These are phyloP conservation scores for Trebouxia sp. DNA, from an alignment of 139 green algal genomes.

Conservation along the genomic window DNA sequence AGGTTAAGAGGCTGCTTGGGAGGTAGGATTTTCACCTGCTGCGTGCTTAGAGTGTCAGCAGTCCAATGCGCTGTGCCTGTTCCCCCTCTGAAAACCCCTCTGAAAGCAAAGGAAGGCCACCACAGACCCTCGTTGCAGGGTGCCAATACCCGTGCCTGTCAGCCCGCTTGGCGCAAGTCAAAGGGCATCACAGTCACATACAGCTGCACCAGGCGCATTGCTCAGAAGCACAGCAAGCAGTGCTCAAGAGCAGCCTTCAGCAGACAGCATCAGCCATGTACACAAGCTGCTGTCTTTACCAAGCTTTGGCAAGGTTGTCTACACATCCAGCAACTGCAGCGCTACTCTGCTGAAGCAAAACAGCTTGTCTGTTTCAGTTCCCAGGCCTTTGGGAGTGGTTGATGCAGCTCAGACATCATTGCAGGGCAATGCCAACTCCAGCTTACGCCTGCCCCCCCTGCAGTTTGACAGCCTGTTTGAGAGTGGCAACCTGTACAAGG, in stretches of 20 bases:
- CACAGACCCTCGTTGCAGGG: no score
- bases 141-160: not conserved
- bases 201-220: no score
- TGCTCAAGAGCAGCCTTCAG: no score
- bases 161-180: not conserved
- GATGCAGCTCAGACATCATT: not conserved
- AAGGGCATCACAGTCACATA: no score
- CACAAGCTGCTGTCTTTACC: not conserved
- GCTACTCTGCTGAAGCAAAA: not conserved
- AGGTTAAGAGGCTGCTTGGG: not conserved
- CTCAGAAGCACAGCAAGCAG: no score
- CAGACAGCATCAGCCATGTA: not conserved
- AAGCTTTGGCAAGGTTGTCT: constrained; percentile 16
- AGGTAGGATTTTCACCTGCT: no score
- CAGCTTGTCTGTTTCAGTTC: not conserved
- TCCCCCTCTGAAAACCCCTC: no score
- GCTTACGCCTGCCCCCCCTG: not conserved
- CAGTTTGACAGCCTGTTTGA: constrained; percentile 28
- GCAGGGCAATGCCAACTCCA: not conserved
- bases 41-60: no score
- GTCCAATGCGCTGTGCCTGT: no score
- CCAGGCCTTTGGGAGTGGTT: not conserved
- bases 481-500: constrained; percentile 24
- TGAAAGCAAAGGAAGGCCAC: no score
- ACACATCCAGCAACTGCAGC: not conserved